Evolutionary conservation across 2,329 filamentous ascomycete genomes (phyloP), one percentile per base, ranked within the genome.

Genomic region (Aspergillus sp.): DNA sequence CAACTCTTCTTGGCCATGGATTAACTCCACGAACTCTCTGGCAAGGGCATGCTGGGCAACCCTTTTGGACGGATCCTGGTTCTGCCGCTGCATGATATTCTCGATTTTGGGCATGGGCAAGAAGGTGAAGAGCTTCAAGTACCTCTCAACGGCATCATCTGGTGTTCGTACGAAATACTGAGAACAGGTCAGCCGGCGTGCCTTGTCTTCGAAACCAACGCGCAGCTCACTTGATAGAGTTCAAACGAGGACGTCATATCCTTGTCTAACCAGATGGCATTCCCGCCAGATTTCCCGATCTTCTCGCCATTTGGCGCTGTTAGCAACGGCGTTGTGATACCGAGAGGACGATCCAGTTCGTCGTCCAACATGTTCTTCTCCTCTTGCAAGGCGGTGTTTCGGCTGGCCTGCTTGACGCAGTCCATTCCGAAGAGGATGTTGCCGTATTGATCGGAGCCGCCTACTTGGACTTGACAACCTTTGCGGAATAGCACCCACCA

Each of bases 371-470:
- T 45, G 13, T 58, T 45, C 5, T 57, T 58, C 2, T 60, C 48
- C 24, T 67, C 48, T 34, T 67, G 48, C 5, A 50, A 34, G 16
- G 42, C 44, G 32, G 54, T 53, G 29, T 58, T 56, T 26, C 72
- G 71, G 33, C 80, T 73, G 26, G 89, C 78, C 34, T 79, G 69
- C 57, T 88, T 89, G 48, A 96, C 74, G 2, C 82, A 75, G 39
- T 95, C 85, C 52, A 91, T 80, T 30, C 91, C 91, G 8, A 88
- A 79, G 16, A 93, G 74, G 43, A 98, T 96, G 61, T 98, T 98
- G 41, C 91, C 91, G 55, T 81, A 96, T 63, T 98, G 91, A 55
- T 98, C 91, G 5, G 86, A 86, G 24, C 91, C 91, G 36, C 91
- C 91, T 32, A 98, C 84, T 61, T 98, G 86, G 55, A 96, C 74